Conservation (phyloP, 495 filamentous ascomycete species). For the Aspergillus olivimuriae region DNA sequence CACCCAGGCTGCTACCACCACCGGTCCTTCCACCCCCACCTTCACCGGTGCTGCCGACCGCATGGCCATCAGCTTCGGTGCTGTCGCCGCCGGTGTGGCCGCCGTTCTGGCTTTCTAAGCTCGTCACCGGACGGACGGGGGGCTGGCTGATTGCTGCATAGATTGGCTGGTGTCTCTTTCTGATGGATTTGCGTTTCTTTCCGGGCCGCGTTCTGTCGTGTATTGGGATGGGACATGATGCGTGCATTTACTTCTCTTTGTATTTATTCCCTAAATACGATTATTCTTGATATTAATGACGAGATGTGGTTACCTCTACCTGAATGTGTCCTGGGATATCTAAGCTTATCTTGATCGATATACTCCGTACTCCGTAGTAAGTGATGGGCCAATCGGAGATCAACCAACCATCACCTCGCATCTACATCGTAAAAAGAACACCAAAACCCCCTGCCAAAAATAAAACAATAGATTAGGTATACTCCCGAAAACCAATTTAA, state of each 20-base stretch:
- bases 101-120: conserved; percentile 40
- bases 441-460: no score
- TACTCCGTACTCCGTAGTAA: not conserved
- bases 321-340: not conserved
- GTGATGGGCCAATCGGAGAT: no score
- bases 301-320: not conserved
- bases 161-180: no score
- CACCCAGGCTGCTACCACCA: conserved; percentile 21
- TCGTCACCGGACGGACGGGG: no score
- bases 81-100: conserved; percentile 36
- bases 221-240: not conserved
- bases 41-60: conserved; percentile 44
- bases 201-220: not conserved
- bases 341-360: not conserved
- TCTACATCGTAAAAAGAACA: no score
- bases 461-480: no score
- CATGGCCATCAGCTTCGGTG: conserved; percentile 39
- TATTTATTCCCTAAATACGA: not conserved
- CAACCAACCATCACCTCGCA: no score
- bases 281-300: not conserved
- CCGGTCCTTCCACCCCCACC: conserved; percentile 23
- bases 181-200: not conserved
- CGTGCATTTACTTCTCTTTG: not conserved
- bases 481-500: no score
- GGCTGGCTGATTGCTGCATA: no score